Evolutionary conservation across 2,329 filamentous ascomycete genomes (phyloP), one percentile per base, ranked within the genome.

Genomic region (Penicillium hordei): DNA sequence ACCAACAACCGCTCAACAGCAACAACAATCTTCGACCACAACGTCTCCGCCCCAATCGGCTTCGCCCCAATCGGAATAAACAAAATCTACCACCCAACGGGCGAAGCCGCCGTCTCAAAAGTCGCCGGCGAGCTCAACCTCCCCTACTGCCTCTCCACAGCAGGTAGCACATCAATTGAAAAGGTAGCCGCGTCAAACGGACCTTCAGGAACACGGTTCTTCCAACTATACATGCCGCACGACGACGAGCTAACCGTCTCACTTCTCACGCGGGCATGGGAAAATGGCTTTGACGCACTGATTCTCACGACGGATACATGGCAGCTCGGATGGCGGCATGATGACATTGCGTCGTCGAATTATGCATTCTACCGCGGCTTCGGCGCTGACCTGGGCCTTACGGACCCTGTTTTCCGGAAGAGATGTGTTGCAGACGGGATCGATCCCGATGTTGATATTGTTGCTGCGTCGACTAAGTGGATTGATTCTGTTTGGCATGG

Each of bases 401-500:
- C 74, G 0, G 85, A 88, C 58, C 83, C 83, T 0, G 82, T 87
- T 0, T 88, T 88, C 66, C 79, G 81, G 63, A 78, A 79, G 60
- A 70, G 81, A 1, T 71, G 87, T 25, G 70, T 71, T 29, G 81
- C 82, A 43, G 75, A 69, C 2, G 79, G 79, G 0, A 84, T 87
- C 48, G 82, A 88, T 67, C 78, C 81, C 0, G 67, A 75, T 42
- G 82, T 72, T 40, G 73, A 82, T 50, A 78, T 79, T 1, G 81
- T 84, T 38, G 78, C 80, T 59, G 85, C 84, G 0, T 81, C 82
- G 2, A 80, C 82, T 0, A 79, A 83, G 59, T 88, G 85, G 85
- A 87, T 88, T 61, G 85, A 88, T 63, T 83, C 80, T 45, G 78
- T 88, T 46, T 88, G 85, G 84, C 85, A 88, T 69, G 85, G 85